Percentiles rank a stretch among this genome's conserved stretches.
Evolutionary conservation across 805 yeast species (phyloP).

Genomic region (Brettanomyces sp.): DNA sequence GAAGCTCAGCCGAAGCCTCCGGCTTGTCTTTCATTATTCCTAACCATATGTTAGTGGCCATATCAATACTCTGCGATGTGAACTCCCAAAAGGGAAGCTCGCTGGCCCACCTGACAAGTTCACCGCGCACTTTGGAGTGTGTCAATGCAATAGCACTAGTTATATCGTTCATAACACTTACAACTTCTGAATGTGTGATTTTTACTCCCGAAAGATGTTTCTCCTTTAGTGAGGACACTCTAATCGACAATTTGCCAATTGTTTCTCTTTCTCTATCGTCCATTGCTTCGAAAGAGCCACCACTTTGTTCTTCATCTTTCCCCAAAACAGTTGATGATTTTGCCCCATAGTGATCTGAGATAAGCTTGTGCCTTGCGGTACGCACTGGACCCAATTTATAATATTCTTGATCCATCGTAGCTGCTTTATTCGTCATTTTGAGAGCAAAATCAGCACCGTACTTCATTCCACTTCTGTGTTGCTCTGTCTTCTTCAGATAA

Average conservation of each 20-base stretch:
- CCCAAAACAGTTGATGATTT: background rate
- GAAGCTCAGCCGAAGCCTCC: constrained; percentile 44
- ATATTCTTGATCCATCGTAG: constrained; percentile 59
- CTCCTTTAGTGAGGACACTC: background rate
- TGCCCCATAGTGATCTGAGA: background rate
- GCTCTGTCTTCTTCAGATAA: constrained; percentile 44
- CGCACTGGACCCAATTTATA: constrained; percentile 28
- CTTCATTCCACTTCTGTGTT: constrained; percentile 32
- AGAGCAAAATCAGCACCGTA: constrained; percentile 87
- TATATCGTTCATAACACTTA: constrained; percentile 32
- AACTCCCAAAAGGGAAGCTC: constrained; percentile 65
- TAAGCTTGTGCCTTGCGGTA: background rate
- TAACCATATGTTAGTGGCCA: constrained; percentile 73
- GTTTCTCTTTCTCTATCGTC: background rate
- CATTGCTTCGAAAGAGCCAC: too few species aligned
- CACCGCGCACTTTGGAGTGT: constrained; percentile 30
- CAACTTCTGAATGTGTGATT: constrained; percentile 25
- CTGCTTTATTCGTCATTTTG: constrained; percentile 71
- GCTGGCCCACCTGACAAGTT: constrained; percentile 42
- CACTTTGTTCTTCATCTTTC: too few species aligned
- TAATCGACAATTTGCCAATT: background rate
- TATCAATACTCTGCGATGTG: constrained; percentile 46
- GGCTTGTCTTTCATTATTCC: constrained; percentile 63
- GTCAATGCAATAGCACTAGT: constrained; percentile 33
- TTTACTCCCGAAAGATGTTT: constrained; percentile 3